Evolutionary conservation across 768 basidiomycete genomes (phyloP), one percentile per base, ranked within the genome.

Genomic region (Psilocybe sp.): DNA sequence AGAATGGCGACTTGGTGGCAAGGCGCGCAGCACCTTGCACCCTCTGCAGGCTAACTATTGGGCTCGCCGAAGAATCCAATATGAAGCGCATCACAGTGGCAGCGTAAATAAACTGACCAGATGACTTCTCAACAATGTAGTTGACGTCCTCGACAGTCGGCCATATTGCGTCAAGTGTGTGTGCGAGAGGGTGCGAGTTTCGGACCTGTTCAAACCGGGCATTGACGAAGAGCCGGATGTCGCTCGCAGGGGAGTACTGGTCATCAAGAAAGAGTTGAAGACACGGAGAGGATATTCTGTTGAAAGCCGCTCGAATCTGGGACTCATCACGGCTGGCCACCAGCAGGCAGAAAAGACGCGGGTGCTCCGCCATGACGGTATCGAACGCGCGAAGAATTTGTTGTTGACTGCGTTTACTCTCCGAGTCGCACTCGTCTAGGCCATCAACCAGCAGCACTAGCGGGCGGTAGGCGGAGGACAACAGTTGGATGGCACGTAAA

Each of bases 21-120:
- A 28, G 23, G 7, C 23, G 23, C 23, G 23, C 23, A 7, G 7
- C 23, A 28, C 23, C 23, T 7, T 28, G 23, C 7, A 28, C 23
- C 23, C 23, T 28, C 23, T 28, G 4, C 23, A 28, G 23, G 23
- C 23, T 28, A 7, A 28, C 23, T 7, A 28, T 28, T 4, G 23
- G 23, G 23, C 23, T 28, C 7, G 23, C 23, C 23, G 23, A 28
- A 28, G 23, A 28, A 7, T 28, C 23, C 23, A 28, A 28, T 28
- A 50, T 15, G 11, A 43, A 50, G 11, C 44, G 42, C 18, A 44
- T 36, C 1, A 43, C 40, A 13, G 49, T 43, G 2, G 40, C 35
- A 10, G 49, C 49, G 12, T 43, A 50, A 8, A 50, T 44, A 44
- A 50, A 50, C 28, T 50, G 49, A 1, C 49, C 49, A 5, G 49